phyloP scores from a whole-genome alignment of 75 land plant genomes.

The Pinus tabuliformis region DNA sequence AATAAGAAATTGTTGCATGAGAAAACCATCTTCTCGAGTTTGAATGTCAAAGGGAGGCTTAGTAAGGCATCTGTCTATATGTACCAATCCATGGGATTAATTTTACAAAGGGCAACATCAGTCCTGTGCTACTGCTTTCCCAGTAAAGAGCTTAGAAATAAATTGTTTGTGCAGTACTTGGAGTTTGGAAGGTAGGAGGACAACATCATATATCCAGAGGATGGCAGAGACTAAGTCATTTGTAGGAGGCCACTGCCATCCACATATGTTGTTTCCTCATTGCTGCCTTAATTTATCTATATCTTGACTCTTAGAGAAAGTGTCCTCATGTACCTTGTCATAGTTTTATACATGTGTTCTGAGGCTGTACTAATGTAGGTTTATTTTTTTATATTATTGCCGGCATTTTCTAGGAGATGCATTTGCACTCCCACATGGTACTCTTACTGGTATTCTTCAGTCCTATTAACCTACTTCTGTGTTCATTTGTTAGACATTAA shows the following conservation, averaged over 20 bases:
- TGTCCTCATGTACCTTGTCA: no score
- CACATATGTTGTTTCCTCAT: background rate
- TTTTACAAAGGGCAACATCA: background rate
- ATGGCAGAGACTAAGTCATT: background rate
- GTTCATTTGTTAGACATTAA: no score
- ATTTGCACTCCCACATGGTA: no score
- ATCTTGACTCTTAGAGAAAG: background rate
- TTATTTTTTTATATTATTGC: no score
- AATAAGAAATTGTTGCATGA: background rate
- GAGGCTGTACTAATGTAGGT: no score
- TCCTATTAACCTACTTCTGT: no score
- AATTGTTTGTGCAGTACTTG: background rate
- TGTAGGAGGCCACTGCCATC: background rate
- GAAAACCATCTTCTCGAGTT: background rate
- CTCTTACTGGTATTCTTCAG: no score
- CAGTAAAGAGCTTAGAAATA: background rate
- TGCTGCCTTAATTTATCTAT: background rate
- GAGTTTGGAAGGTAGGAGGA: background rate
- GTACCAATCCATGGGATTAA: background rate
- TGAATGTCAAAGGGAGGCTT: background rate
- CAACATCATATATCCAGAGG: background rate
- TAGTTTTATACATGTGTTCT: no score
- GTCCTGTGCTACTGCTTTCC: no score
- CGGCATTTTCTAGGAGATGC: no score
- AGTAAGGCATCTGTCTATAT: background rate